Base-by-base conservation (phyloP, 2,329 filamentous ascomycete species). In the Didymella lethalis region DNA sequence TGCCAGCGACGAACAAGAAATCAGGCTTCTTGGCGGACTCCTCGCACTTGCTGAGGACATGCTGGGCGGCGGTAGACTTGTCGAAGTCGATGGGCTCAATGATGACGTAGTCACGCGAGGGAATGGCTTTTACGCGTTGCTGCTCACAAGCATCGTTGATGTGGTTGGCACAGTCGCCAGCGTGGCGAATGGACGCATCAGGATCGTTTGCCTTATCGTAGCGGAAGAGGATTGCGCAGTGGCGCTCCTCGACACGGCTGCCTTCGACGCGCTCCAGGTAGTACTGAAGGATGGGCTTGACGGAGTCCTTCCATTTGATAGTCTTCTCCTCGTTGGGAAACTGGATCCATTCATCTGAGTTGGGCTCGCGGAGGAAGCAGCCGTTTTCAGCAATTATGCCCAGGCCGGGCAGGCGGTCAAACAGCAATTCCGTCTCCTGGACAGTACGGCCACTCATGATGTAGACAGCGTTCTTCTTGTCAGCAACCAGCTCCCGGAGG, bases 301-400 rank as follows among this genome's bases (percentile, higher is more conserved):
- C 92, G 0, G 91, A 90, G 43, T 88, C 83, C 77, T 97, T 97
- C 94, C 94, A 98, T 4, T 84, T 82, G 26, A 83, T 81, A 59
- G 92, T 90, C 67, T 89, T 85, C 2, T 86, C 83, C 1, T 86
- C 82, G 72, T 97, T 88, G 2, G 90, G 88, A 78, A 96, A 89
- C 62, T 90, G 88, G 2, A 85, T 86, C 95, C 95, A 98, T 34
- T 85, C 83, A 25, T 86, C 84, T 16, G 82, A 83, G 18, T 74
- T 85, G 45, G 86, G 87, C 63, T 91, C 86, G 67, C 90, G 91
- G 57, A 97, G 81, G 78, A 96, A 98, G 75, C 92, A 96, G 2
- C 94, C 94, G 65, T 97, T 97, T 79, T 98, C 94, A 0, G 94
- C 94, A 64, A 98, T 96, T 4, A 98, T 83, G 2, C 95, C 95